Conservation (phyloP, 2,329 filamentous ascomycete species). For the Aspergillus arachidicola region DNA sequence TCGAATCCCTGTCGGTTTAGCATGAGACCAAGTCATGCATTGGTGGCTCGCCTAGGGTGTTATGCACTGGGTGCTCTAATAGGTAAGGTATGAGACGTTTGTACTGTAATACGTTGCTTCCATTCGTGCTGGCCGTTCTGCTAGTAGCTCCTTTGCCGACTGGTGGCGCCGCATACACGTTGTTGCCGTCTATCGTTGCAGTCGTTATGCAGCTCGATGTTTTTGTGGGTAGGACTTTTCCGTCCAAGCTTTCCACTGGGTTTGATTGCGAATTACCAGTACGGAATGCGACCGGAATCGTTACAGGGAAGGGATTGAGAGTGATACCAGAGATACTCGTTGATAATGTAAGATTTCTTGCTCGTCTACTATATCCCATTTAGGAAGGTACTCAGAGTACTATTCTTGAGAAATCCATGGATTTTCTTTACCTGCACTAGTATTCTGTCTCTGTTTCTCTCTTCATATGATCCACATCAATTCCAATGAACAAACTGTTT, state of each 20-base stretch:
- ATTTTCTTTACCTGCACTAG: no score
- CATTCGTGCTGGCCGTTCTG: not conserved
- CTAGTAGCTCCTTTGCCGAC: not conserved
- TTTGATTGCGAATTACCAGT: not conserved
- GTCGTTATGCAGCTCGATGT: not conserved
- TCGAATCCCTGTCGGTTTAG: not conserved
- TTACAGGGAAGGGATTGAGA: not conserved
- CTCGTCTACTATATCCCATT: not conserved
- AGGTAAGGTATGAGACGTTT: not conserved
- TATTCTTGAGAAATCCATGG: not conserved
- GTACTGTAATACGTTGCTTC: not conserved
- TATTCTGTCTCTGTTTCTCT: not conserved
- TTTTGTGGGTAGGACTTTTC: not conserved
- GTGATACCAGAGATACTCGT: not conserved
- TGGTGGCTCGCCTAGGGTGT: not conserved
- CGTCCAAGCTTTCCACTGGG: not conserved
- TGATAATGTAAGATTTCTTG: not conserved
- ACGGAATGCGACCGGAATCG: not conserved
- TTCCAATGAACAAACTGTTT: not conserved
- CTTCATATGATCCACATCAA: not conserved
- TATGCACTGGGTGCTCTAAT: not conserved
- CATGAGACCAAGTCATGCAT: not conserved
- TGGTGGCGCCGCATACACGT: not conserved
- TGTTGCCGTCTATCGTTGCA: not conserved
- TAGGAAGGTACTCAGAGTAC: not conserved